phyloP scores from a whole-genome alignment of 257 asterid genomes.

The Vinca minor region DNA sequence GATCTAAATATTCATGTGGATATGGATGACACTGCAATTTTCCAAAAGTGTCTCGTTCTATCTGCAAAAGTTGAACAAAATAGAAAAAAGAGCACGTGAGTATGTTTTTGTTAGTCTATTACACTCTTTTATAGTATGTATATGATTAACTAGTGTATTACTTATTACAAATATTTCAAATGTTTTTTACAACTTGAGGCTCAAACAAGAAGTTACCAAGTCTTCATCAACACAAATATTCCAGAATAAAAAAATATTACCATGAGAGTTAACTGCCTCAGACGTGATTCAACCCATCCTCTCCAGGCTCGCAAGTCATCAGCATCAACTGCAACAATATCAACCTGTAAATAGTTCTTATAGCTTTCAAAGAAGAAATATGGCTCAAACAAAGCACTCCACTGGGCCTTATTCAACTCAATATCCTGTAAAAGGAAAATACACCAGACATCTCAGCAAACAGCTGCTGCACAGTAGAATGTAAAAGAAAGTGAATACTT shows the following conservation, averaged over 20 bases:
- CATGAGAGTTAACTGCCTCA: slow-evolving; percentile 83
- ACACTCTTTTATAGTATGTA: neutral
- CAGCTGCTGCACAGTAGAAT: slow-evolving; percentile 9
- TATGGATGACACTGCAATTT: slow-evolving; percentile 89
- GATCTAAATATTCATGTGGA: slow-evolving; percentile 65
- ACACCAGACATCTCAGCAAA: neutral
- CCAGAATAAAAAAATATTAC: slow-evolving; percentile 41
- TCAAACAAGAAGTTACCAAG: neutral
- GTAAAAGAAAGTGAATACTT: neutral
- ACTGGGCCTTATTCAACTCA: slow-evolving; percentile 66
- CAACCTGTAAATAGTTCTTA: slow-evolving; percentile 84
- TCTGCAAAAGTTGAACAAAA: slow-evolving; percentile 50
- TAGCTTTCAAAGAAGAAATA: slow-evolving; percentile 80
- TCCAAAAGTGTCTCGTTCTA: slow-evolving; percentile 79
- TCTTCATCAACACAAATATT: slow-evolving; percentile 5
- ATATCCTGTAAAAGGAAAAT: slow-evolving; percentile 54
- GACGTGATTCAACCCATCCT: slow-evolving; percentile 98
- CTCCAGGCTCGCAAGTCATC: slow-evolving; percentile 96
- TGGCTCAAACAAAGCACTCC: slow-evolving; percentile 77
- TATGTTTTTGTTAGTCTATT: no score
- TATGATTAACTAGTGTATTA: neutral
- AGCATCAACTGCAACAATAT: slow-evolving; percentile 62
- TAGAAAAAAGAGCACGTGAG: slow-evolving; percentile 11
- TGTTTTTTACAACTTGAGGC: neutral
- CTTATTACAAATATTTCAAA: neutral